Evolutionary conservation across 148 eudicot species (phyloP).

Genomic region (Camellia sinensis): DNA sequence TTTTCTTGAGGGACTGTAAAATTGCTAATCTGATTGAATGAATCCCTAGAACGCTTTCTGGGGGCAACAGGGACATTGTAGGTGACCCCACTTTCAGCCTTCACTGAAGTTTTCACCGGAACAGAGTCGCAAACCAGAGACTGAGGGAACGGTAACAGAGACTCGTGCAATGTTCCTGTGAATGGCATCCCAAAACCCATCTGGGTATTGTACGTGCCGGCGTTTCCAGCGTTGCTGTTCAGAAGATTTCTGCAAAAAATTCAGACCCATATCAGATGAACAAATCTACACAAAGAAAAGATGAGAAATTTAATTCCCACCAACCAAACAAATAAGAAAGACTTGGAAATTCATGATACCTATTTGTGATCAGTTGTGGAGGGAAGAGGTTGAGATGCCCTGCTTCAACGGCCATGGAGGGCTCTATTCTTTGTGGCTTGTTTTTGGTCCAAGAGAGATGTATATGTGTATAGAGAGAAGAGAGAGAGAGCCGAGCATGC

Average conservation of each 20-base stretch:
- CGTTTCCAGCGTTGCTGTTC: slow-evolving; percentile 11
- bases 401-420: slow-evolving; percentile 11
- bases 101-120: slow-evolving; percentile 14
- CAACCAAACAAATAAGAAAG: neutral
- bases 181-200: slow-evolving; percentile 1
- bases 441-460: neutral
- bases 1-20: neutral
- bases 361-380: neutral
- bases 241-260: slow-evolving; percentile 14
- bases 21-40: neutral
- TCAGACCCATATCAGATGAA: neutral
- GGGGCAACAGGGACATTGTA: slow-evolving; percentile 16
- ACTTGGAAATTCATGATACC: neutral
- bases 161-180: slow-evolving; percentile 12
- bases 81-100: slow-evolving; percentile 26
- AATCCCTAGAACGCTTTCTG: slow-evolving; percentile 31
- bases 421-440: neutral
- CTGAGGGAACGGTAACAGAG: slow-evolving; percentile 12
- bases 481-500: neutral
- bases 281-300: neutral
- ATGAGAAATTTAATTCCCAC: too few species aligned
- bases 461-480: neutral
- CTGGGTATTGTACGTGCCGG: neutral
- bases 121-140: slow-evolving; percentile 3
- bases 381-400: slow-evolving; percentile 7